Evolutionary conservation across 805 yeast species (phyloP), one percentile per base, ranked within the genome.

Genomic region (Kluyveromyces starmeri): DNA sequence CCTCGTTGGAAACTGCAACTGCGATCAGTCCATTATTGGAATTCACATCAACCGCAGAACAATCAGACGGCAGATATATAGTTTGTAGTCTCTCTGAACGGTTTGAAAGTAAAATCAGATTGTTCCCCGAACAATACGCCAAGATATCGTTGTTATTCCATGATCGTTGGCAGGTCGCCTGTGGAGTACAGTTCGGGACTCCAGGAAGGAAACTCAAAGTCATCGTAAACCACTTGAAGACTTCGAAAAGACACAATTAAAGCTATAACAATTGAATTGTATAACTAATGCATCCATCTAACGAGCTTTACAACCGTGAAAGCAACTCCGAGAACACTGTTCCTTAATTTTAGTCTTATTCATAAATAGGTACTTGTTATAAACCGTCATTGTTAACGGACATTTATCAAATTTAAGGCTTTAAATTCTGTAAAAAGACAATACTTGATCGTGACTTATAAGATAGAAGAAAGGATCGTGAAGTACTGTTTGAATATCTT

Each of bases 71-170:
- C 15, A 85, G 62, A 46, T 82, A 82, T 1, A 85, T 61, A 0
- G 95, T 85, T 55, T 89, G 97, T 12, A 86, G 58, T 40, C 79
- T 60, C 16, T 61, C 56, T 38, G 67, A 61, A 30, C 68, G 62
- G 40, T 71, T 68, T 6, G 79, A 65, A 3, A 78, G 52, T 4
- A 82, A 68, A 21, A 89, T 81, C 44, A 89, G 64, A 53, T 84
- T 85, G 59, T 85, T 85, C 1, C 95, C 96, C 1, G 96, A 83
- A 38, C 86, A 82, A 53, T 89, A 89, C 1, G 75, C 76, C 21
- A 82, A 59, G 2, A 85, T 57, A 34, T 74, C 70, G 39, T 73
- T 74, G 8, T 66, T 65, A 36, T 73, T 74, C 95, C 95, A 85
- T 24, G 62, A 59, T 5, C 67, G 70, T 40, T 75, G 78, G 26